A percentile compares a stretch with the other conserved stretches of the same genome.
phyloP scores from a whole-genome alignment of 192 early-diverging fungal genomes.

The Coemansia sp. region DNA sequence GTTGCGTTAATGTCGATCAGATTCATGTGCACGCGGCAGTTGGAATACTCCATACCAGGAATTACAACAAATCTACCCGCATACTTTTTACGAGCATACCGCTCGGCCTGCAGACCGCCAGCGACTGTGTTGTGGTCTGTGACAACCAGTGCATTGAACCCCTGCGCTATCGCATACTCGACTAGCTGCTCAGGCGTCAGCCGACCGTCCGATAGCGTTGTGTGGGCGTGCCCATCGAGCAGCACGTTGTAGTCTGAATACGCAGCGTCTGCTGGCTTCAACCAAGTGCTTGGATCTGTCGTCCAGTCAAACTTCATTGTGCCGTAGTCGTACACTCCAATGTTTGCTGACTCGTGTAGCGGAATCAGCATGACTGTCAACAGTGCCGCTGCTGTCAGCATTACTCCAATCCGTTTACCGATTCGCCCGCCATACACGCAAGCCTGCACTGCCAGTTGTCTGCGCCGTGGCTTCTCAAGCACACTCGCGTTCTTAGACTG shows the following conservation, averaged over 20 bases:
- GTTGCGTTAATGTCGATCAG: constrained; percentile 65
- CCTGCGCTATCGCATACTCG: constrained; percentile 68
- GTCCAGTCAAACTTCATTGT: constrained; percentile 30
- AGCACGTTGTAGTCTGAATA: constrained; percentile 57
- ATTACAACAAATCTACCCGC: constrained; percentile 60
- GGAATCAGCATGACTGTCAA: constrained; percentile 25
- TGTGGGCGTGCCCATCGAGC: constrained; percentile 66
- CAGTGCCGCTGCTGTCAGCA: constrained; percentile 7
- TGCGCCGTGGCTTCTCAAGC: background rate
- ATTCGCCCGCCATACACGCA: constrained; percentile 1
- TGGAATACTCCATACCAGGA: constrained; percentile 70
- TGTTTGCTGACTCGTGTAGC: constrained; percentile 10
- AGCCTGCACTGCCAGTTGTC: background rate
- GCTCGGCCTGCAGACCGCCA: constrained; percentile 62
- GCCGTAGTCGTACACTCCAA: constrained; percentile 7
- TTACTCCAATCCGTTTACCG: constrained; percentile 14
- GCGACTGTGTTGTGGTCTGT: constrained; percentile 69
- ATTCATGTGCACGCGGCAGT: constrained; percentile 73
- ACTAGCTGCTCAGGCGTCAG: constrained; percentile 61
- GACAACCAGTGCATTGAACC: constrained; percentile 69
- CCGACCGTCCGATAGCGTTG: constrained; percentile 62
- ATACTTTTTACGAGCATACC: constrained; percentile 57
- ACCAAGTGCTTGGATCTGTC: constrained; percentile 21
- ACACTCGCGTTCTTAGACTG: background rate
- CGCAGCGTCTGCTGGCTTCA: constrained; percentile 26